These are phyloP conservation scores for Diaporthe destruens DNA, from an alignment of 2,329 filamentous ascomycete genomes.

Conservation along the genomic window DNA sequence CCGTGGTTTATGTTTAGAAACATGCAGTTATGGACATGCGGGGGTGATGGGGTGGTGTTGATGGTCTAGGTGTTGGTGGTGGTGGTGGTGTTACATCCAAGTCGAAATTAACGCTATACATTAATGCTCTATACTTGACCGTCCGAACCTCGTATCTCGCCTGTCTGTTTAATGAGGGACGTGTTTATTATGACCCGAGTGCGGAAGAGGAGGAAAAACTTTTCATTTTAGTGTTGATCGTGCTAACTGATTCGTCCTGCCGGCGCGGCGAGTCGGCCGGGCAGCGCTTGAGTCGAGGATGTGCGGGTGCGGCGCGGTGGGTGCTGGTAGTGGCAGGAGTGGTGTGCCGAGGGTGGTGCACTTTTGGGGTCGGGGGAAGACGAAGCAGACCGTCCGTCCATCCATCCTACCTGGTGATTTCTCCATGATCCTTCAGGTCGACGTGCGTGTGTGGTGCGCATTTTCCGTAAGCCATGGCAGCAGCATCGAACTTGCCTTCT, in stretches of 20 bases:
- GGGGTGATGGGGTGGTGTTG: neutral
- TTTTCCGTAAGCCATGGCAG: too few relatives aligned
- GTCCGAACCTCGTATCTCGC: neutral
- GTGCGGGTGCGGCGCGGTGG: neutral
- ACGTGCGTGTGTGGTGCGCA: neutral
- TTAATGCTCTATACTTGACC: neutral
- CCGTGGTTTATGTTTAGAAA: slow-evolving; percentile 34
- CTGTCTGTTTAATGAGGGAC: neutral
- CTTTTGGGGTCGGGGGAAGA: neutral
- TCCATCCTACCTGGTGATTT: neutral
- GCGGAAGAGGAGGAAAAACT: neutral
- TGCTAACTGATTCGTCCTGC: slow-evolving; percentile 9
- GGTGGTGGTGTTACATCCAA: slow-evolving; percentile 27
- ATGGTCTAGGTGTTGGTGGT: too few relatives aligned
- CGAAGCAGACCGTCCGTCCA: neutral
- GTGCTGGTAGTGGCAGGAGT: neutral
- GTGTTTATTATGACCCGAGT: neutral
- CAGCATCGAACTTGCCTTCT: too few relatives aligned
- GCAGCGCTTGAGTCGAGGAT: neutral
- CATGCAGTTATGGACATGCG: neutral
- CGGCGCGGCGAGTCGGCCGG: slow-evolving; percentile 12
- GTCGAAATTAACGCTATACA: slow-evolving; percentile 12
- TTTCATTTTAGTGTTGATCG: neutral
- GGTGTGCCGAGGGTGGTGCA: neutral
- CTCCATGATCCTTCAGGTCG: neutral